Evolutionary conservation across 2,329 filamentous ascomycete genomes (phyloP), one percentile per base, ranked within the genome.

Genomic region (Fusarium veterinarium): DNA sequence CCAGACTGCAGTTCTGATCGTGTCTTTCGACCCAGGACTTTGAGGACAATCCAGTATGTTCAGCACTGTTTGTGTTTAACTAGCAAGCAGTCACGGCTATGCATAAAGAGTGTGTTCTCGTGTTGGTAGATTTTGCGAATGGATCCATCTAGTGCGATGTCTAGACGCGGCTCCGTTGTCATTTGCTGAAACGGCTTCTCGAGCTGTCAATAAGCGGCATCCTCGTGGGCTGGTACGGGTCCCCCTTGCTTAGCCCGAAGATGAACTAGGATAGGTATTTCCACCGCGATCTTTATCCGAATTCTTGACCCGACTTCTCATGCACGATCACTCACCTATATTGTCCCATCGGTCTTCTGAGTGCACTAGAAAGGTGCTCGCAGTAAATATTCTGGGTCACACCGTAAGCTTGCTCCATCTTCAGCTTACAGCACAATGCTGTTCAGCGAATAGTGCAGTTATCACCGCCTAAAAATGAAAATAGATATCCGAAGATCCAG

Each of bases 171-270:
- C 37, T 35, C 67, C 61, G 44, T 58, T 38, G 45, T 56, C 51
- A 48, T 66, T 72, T 45, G 51, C 49, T 60, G 62, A 62, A 67
- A 67, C 70, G 33, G 41, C 55, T 64, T 61, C 58, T 64, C 41
- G 55, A 71, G 49, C 70, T 73, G 67, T 71, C 61, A 73, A 60
- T 17, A 71, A 55, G 58, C 55, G 52, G 58, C 66, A 59, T 67
- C 55, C 46, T 57, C 49, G 59, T 55, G 58, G 55, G 58, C 67
- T 60, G 38, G 41, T 52, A 55, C 38, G 67, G 44, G 45, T 14
- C n/a, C 42, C 48, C 68, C 64, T 69, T 48, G 51, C 25, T 56
- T 57, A 69, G 69, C 38, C 42, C 58, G 31, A 42, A 30, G 64
- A 40, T n/a, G 59, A 55, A 37, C 52, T 71, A 61, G 64, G 55